Evolutionary conservation across 176 grass and related monocot genomes (phyloP).

Genomic region (Rhynchospora pubera): DNA sequence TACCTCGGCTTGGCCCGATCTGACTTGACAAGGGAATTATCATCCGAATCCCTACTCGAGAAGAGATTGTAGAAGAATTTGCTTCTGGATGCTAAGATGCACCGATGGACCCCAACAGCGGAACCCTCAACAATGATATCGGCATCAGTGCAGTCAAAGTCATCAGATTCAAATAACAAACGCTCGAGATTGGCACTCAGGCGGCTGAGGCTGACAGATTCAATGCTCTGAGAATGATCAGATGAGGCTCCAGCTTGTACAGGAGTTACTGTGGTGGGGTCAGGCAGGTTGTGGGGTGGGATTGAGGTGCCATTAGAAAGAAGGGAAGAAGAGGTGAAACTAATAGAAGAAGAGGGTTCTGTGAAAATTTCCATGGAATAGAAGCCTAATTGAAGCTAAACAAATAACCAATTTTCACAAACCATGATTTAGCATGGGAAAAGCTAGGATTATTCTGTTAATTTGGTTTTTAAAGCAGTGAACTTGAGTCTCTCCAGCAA

Average conservation of each 20-base stretch:
- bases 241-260: background rate
- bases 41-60: conserved; percentile 23
- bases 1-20: conserved; percentile 35
- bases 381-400: background rate
- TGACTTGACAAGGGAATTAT: conserved; percentile 5
- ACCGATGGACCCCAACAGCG: conserved; percentile 73
- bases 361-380: conserved; percentile 13
- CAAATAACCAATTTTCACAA: background rate
- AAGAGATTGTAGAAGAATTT: conserved; percentile 74
- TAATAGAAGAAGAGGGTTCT: conserved; percentile 67
- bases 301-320: conserved; percentile 56
- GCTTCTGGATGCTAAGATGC: conserved; percentile 79
- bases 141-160: conserved; percentile 79
- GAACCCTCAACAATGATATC: conserved; percentile 54
- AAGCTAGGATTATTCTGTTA: background rate
- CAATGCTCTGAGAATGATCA: conserved; percentile 21
- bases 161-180: conserved; percentile 44
- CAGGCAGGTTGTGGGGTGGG: conserved; percentile 19
- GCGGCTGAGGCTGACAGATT: conserved; percentile 53
- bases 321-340: conserved; percentile 51
- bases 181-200: conserved; percentile 78
- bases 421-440: background rate
- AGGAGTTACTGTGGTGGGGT: conserved; percentile 3
- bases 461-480: background rate
- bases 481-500: background rate